Evolutionary conservation across 345 rosid genomes (phyloP), one percentile per base, ranked within the genome.

Genomic region (Hirschfeldia incana): DNA sequence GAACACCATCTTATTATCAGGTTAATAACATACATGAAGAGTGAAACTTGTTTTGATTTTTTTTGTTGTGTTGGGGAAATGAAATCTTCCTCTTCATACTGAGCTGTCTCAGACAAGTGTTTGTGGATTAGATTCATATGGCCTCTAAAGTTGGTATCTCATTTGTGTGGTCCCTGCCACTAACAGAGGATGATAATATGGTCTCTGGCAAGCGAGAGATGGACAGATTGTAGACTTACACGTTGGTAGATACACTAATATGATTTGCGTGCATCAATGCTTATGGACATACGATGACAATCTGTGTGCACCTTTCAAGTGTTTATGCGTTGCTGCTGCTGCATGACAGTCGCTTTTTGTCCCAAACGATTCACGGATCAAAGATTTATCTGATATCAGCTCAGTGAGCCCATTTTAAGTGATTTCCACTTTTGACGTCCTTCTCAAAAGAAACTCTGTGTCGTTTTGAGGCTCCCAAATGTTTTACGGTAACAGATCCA

Each of bases 1-100:
- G 21, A 11, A 30, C 27, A 71, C 8, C 34, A 11, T 65, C 8
- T 64, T 70, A 12, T 33, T 37, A 15, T 37, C 17, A 33, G 32
- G 57, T 61, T 44, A 67, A 11, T 67, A 12, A 15, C 33, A 63
- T n/a, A 33, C 21, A 21, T 21, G 36, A 51, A 51, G 71, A 42
- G 37, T 36, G 34, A 55, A 63, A 64, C 76, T 77, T 77, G 71
- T 13, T 69, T 69, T 68, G n/a, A 32, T 42, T 42, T 3, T 3
- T 44, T 44, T 44, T 44, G 21, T 21, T 21, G 21, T 44, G 10
- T 44, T 44, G n/a, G 53, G 63, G 72, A 6, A 13, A 58, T 12
- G 67, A 76, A 76, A 51, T 76, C 33, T 13, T 12, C 46, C 10
- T 5, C 60, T 10, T 4, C 53, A 76, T 63, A 69, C 75, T 69